Evolutionary conservation across 306 rosid genomes (phyloP), one percentile per base, ranked within the genome.

Genomic region (Casuarina cunninghamiana): DNA sequence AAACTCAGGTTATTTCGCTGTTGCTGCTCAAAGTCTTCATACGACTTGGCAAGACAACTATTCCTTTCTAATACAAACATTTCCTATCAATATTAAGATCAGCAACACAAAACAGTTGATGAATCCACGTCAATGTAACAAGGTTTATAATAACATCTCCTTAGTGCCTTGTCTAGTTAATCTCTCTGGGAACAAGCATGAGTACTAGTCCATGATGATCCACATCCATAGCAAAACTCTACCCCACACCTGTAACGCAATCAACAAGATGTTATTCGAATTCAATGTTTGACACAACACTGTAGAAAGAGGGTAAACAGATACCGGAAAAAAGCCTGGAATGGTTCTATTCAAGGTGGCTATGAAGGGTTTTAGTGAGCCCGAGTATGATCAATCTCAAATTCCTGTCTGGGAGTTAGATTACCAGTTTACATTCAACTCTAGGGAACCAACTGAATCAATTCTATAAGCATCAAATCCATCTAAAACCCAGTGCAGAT

Each of bases 181-280:
- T 65, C 60, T 77, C 74, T 2, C 58, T 62, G 80, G 78, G 89
- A 85, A 19, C 82, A 77, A 71, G 80, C 82, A 48, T 89, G 91
- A 53, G 11, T n/a, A 10, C 2, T 1, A 37, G 71, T 70, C 90
- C 91, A 87, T 35, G 49, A 74, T 53, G 72, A 67, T 32, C 91
- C 91, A 43, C 93, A 87, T 3, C 53, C 70, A 75, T 85, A 87
- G 82, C 93, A 89, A 66, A 89, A 89, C 72, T 89, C 77, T 45
- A 19, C 77, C 0, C n/a, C n/a, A 72, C 93, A 89, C 88, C 93
- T 87, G 86, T 81, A 86, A 82, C 37, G 45, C 55, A 45, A 69
- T 10, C 7, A 43, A 9, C 6, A 69, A 42, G 5, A 7, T 13
- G 17, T 35, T 3, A 32, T 35, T 13, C 7, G 35, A 7, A 63